phyloP scores from a whole-genome alignment of 2,329 filamentous ascomycete species.

The Fusarium lateritium region DNA sequence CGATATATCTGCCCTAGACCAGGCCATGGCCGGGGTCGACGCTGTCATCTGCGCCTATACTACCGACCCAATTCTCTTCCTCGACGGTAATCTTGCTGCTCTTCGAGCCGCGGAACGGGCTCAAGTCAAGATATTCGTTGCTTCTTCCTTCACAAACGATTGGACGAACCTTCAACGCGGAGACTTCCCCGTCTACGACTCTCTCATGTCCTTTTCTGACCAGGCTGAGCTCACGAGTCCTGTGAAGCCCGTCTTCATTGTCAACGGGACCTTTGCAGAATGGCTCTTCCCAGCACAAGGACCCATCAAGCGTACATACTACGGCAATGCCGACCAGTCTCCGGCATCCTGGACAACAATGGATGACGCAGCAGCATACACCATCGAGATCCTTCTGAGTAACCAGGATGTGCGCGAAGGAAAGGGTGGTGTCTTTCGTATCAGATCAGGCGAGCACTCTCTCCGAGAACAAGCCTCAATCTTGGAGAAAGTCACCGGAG shows the following conservation, averaged over 20 bases:
- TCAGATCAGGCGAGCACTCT: no score
- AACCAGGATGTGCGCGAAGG: no score
- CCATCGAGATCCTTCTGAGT: no score
- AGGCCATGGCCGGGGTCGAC: constrained; percentile 5
- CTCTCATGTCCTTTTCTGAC: constrained; percentile 20
- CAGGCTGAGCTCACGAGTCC: constrained; percentile 11
- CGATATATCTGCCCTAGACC: not conserved
- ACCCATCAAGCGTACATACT: no score
- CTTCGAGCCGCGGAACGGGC: constrained; percentile 17
- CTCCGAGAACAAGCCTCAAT: no score
- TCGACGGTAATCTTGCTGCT: constrained; percentile 5
- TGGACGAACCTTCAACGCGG: constrained; percentile 16
- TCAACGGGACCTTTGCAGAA: no score
- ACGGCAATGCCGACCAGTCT: no score
- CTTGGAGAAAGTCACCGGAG: no score
- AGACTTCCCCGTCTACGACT: constrained; percentile 17
- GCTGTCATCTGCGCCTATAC: constrained; percentile 10
- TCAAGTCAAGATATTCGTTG: constrained; percentile 22
- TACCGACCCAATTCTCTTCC: constrained; percentile 4
- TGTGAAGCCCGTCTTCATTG: not conserved
- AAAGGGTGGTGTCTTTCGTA: no score
- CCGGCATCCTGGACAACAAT: no score
- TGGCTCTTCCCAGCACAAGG: no score
- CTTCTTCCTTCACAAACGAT: constrained; percentile 15
- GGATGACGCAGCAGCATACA: no score